These are phyloP conservation scores for Spergularia marina DNA, from an alignment of 148 eudicot genomes.

Conservation along the genomic window DNA sequence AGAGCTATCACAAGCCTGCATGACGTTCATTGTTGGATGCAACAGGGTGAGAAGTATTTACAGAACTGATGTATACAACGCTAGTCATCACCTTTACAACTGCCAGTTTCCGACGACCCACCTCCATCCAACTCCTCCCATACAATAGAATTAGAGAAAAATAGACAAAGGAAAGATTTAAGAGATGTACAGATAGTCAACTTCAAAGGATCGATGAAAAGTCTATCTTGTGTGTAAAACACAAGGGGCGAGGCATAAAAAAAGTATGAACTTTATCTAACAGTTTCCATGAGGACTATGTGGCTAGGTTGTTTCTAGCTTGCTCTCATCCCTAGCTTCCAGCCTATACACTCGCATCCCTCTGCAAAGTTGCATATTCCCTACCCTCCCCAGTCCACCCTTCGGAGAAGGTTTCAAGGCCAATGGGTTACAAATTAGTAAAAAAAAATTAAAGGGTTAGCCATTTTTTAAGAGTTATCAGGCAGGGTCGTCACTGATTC, in stretches of 20 bases:
- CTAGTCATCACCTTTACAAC: neutral
- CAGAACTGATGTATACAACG: neutral
- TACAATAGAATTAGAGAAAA: neutral
- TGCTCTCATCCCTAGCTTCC: neutral
- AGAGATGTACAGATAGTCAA: neutral
- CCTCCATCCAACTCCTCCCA: neutral
- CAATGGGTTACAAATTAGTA: neutral
- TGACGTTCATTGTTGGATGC: slow-evolving; percentile 10
- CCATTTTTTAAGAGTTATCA: neutral
- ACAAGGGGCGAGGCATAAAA: too few species aligned
- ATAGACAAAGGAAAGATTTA: neutral
- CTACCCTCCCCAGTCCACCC: neutral
- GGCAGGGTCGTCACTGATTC: neutral
- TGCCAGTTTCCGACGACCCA: neutral
- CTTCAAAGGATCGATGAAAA: neutral
- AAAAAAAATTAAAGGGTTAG: neutral
- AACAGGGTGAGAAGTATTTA: slow-evolving; percentile 6
- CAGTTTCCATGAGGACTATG: neutral
- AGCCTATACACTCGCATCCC: neutral
- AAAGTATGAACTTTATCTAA: neutral
- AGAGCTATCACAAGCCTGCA: slow-evolving; percentile 78
- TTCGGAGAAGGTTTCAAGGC: neutral
- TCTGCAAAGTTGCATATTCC: neutral
- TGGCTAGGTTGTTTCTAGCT: neutral
- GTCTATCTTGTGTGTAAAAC: too few species aligned